These are phyloP conservation scores for Ceratobasidium sp. DNA, from an alignment of 1,284 basidiomycete species.

Conservation along the genomic window DNA sequence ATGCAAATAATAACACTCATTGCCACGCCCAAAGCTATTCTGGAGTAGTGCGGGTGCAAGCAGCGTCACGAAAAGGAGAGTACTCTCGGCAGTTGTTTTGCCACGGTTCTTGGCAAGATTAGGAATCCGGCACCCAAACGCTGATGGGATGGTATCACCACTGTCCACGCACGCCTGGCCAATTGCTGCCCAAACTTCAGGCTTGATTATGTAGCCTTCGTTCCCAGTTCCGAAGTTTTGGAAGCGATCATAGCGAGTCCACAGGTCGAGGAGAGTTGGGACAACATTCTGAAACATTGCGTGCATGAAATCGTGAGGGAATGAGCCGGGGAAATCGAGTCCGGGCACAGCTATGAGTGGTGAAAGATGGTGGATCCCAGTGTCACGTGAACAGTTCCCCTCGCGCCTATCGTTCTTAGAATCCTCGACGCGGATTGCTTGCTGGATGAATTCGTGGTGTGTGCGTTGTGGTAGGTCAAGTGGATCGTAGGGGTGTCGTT, in stretches of 20 bases:
- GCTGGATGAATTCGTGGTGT: slow-evolving; percentile 7
- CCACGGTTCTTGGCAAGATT: slow-evolving; percentile 35
- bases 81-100: slow-evolving; percentile 42
- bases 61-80: slow-evolving; percentile 39
- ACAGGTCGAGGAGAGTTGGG: slow-evolving; percentile 28
- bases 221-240: background rate
- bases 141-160: slow-evolving; percentile 41
- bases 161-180: slow-evolving; percentile 10
- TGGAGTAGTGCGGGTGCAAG: slow-evolving; percentile 42
- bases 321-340: slow-evolving; percentile 43
- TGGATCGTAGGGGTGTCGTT: background rate
- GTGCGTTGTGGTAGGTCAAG: slow-evolving; percentile 12
- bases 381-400: background rate
- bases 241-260: slow-evolving; percentile 12
- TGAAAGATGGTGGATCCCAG: slow-evolving; percentile 35
- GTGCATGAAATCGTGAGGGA: slow-evolving; percentile 49
- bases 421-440: slow-evolving; percentile 6
- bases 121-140: slow-evolving; percentile 45
- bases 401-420: slow-evolving; percentile 1
- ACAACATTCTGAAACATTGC: slow-evolving; percentile 45
- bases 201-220: slow-evolving; percentile 7
- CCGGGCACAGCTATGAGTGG: background rate
- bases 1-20: slow-evolving; percentile 23
- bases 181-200: slow-evolving; percentile 12
- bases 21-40: slow-evolving; percentile 18